Evolutionary conservation across 2,329 filamentous ascomycete species (phyloP).

Genomic region (Sclerotinia nivalis): DNA sequence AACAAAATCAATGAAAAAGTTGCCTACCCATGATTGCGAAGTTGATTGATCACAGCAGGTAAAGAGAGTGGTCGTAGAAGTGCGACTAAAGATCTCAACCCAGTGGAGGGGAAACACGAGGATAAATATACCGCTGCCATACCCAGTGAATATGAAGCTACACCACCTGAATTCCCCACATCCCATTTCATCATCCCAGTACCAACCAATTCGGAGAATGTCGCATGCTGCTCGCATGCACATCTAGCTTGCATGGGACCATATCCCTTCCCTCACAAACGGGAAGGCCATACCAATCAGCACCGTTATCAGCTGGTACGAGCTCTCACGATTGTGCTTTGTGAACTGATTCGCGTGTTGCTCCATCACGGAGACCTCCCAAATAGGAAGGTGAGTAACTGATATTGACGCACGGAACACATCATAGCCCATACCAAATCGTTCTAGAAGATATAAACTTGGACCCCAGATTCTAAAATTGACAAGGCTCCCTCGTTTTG

Average conservation of each 20-base stretch:
- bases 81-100: constrained; percentile 3
- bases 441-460: constrained; percentile 23
- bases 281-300: constrained; percentile 19
- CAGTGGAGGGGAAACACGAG: constrained; percentile 21
- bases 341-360: not conserved
- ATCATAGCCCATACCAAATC: constrained; percentile 17
- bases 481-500: constrained; percentile 6
- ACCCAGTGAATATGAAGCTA: not conserved
- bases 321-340: constrained; percentile 9
- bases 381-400: constrained; percentile 14
- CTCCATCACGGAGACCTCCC: constrained; percentile 13
- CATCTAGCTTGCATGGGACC: constrained; percentile 13
- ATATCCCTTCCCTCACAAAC: constrained; percentile 9
- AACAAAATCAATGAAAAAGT: not conserved
- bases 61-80: constrained; percentile 20
- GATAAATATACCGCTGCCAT: constrained; percentile 19
- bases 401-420: constrained; percentile 19
- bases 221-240: constrained; percentile 20
- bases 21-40: constrained; percentile 24
- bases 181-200: constrained; percentile 3
- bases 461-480: constrained; percentile 23
- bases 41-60: constrained; percentile 16
- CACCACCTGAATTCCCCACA: not conserved
- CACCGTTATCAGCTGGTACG: constrained; percentile 21
- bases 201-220: not conserved